These are phyloP conservation scores for Vitis hybrid DNA, from an alignment of 177 flowering plant genomes.

Conservation along the genomic window DNA sequence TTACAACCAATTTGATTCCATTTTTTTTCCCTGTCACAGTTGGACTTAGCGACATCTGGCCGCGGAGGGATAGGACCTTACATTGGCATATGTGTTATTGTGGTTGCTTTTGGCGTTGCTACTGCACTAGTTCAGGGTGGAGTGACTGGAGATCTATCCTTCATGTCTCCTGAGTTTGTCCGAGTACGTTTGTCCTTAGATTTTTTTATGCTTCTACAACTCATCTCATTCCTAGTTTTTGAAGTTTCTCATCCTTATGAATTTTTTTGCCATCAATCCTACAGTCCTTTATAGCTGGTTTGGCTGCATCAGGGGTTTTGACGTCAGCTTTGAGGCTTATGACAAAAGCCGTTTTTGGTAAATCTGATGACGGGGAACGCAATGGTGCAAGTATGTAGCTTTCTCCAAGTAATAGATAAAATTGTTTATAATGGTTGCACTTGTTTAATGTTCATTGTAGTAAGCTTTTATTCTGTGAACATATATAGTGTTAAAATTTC, in stretches of 20 bases:
- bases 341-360: conserved; percentile 69
- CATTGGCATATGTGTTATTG: conserved; percentile 39
- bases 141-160: conserved; percentile 63
- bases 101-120: conserved; percentile 54
- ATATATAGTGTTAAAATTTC: too few species aligned
- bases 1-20: not conserved
- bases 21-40: conserved; percentile 11
- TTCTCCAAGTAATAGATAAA: not conserved
- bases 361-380: conserved; percentile 56
- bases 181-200: conserved; percentile 32
- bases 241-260: not conserved
- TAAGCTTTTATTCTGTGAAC: too few species aligned
- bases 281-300: conserved; percentile 75
- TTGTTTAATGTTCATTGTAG: too few species aligned
- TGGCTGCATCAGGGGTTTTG: conserved; percentile 72
- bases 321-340: conserved; percentile 64
- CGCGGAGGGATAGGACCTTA: conserved; percentile 42
- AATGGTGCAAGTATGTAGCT: conserved; percentile 66
- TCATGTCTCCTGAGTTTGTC: conserved; percentile 64
- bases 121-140: conserved; percentile 74
- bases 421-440: too few species aligned
- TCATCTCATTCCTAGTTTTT: not conserved
- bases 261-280: not conserved
- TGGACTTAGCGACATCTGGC: conserved; percentile 48
- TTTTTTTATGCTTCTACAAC: not conserved